Percentiles rank a stretch among this genome's conserved stretches.
These are phyloP conservation scores for Trametes elegans DNA, from an alignment of 768 basidiomycete species.

Conservation along the genomic window DNA sequence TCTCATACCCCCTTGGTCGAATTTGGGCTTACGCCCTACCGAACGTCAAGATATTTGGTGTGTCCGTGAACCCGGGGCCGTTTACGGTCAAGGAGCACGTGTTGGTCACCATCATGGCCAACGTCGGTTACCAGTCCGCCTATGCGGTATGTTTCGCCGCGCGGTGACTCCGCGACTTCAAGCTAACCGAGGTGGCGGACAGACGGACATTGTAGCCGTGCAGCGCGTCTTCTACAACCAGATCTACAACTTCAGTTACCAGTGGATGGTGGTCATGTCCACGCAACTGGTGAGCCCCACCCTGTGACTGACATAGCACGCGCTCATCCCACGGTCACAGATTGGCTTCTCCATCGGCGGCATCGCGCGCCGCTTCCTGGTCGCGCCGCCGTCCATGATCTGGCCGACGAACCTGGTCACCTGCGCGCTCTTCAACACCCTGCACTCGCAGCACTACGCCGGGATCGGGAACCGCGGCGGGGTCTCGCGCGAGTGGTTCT, in stretches of 20 bases:
- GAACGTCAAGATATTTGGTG: conserved; percentile 49
- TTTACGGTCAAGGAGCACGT: conserved; percentile 78
- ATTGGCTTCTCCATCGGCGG: conserved; percentile 45
- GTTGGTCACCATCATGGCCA: conserved; percentile 43
- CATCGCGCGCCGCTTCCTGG: conserved; percentile 45
- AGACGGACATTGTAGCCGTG: conserved; percentile 46
- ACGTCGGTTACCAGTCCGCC: conserved; percentile 32
- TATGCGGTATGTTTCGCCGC: conserved; percentile 28
- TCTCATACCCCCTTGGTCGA: conserved; percentile 65
- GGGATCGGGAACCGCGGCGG: conserved; percentile 45
- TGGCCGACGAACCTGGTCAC: conserved; percentile 45
- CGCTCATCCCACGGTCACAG: conserved; percentile 11
- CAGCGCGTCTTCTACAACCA: conserved; percentile 46
- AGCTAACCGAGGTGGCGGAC: neutral
- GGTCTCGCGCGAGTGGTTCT: conserved; percentile 53
- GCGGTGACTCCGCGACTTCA: too few species aligned
- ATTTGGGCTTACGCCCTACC: conserved; percentile 56
- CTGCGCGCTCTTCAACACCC: conserved; percentile 46
- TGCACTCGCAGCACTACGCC: conserved; percentile 36
- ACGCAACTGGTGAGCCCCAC: conserved; percentile 28
- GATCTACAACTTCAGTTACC: conserved; percentile 35
- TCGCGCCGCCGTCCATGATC: conserved; percentile 43
- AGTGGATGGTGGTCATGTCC: conserved; percentile 41
- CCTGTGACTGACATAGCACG: neutral
- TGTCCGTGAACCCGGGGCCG: conserved; percentile 60